These are phyloP conservation scores for Trichophyton rubrum DNA, from an alignment of 2,329 filamentous ascomycete species.

Conservation along the genomic window DNA sequence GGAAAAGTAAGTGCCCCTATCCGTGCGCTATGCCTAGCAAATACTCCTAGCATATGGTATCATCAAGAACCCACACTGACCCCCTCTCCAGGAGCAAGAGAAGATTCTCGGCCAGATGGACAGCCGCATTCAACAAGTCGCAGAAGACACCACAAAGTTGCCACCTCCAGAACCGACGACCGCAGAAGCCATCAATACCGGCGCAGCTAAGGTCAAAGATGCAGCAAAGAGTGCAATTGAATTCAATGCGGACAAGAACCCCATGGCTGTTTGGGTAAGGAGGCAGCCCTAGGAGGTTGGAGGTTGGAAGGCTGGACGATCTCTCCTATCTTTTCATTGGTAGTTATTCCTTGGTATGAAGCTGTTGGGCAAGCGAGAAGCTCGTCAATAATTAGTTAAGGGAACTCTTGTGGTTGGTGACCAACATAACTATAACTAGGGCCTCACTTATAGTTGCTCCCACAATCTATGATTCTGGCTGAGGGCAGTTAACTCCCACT, in stretches of 20 bases:
- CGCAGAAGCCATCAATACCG: neutral
- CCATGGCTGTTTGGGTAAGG: neutral
- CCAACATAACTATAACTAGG: too few relatives aligned
- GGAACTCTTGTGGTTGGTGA: too few relatives aligned
- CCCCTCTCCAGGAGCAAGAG: neutral
- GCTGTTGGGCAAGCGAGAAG: too few relatives aligned
- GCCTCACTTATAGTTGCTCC: too few relatives aligned
- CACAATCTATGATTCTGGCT: too few relatives aligned
- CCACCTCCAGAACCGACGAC: neutral
- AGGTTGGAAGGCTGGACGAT: too few relatives aligned
- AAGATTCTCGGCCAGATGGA: neutral
- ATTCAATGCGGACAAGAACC: neutral
- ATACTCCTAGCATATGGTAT: too few relatives aligned
- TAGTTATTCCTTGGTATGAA: too few relatives aligned
- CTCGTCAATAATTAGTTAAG: too few relatives aligned
- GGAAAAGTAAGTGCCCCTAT: neutral
- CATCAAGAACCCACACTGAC: neutral
- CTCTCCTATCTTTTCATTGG: too few relatives aligned
- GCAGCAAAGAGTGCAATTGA: neutral
- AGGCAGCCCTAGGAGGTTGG: neutral
- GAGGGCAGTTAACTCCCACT: too few relatives aligned
- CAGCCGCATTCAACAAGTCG: neutral
- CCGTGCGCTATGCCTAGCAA: neutral
- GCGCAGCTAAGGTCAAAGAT: neutral
- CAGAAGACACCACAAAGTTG: neutral